These are phyloP conservation scores for Nicotiana otophora DNA, from an alignment of 257 asterid genomes.

Conservation along the genomic window DNA sequence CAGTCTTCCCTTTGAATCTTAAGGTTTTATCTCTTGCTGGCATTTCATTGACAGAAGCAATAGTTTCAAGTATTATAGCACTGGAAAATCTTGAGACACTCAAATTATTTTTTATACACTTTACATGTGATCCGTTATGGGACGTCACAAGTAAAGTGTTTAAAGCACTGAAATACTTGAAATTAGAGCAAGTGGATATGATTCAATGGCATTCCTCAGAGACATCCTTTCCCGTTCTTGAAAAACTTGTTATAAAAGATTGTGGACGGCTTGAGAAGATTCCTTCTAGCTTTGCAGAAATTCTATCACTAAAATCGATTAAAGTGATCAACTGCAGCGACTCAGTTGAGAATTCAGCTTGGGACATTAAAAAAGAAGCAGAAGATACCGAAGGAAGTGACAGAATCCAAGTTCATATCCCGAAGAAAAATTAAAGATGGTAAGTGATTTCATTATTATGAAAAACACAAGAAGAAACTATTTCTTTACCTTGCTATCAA, in stretches of 20 bases:
- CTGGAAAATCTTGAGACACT: neutral
- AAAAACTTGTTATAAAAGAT: constrained; percentile 1
- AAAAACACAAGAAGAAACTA: no score
- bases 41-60: neutral
- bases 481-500: no score
- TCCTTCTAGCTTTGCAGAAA: neutral
- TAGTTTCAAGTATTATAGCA: neutral
- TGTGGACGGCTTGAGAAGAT: neutral
- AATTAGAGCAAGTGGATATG: neutral
- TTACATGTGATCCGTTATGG: neutral
- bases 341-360: neutral
- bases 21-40: neutral
- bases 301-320: neutral
- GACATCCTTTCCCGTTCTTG: neutral
- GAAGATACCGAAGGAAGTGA: neutral
- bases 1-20: neutral
- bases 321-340: neutral
- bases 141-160: neutral
- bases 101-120: neutral
- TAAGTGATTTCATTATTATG: neutral
- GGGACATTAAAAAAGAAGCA: neutral
- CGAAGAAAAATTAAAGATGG: neutral
- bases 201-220: neutral
- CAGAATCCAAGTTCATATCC: neutral
- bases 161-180: neutral